Evolutionary conservation across 2,329 filamentous ascomycete genomes (phyloP).

Genomic region (Drechslera avenae): DNA sequence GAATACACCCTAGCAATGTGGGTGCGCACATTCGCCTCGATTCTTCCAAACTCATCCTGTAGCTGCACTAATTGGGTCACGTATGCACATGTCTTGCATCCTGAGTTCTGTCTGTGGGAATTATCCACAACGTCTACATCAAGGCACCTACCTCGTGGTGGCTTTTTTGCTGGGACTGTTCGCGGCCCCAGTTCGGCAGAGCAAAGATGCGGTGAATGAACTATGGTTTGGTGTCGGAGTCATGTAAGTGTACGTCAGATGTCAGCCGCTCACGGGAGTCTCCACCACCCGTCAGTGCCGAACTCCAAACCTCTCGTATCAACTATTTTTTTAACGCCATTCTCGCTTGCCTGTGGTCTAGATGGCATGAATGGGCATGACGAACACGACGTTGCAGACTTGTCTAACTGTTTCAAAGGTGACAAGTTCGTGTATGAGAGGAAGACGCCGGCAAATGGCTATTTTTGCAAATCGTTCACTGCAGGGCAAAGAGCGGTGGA

Average conservation of each 20-base stretch:
- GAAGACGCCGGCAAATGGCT: background rate
- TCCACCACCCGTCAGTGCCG: slow-evolving; percentile 4
- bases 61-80: background rate
- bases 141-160: background rate
- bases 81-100: background rate
- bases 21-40: background rate
- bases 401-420: background rate
- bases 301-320: slow-evolving; percentile 1
- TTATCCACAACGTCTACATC: background rate
- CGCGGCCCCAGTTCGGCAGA: slow-evolving; percentile 8
- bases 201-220: slow-evolving; percentile 16
- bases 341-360: slow-evolving; percentile 4
- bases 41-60: background rate
- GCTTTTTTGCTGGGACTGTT: background rate
- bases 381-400: background rate
- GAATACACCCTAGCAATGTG: slow-evolving; percentile 2
- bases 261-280: slow-evolving; percentile 6
- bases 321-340: background rate
- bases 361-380: background rate
- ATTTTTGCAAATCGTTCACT: slow-evolving; percentile 4
- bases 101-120: background rate
- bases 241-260: slow-evolving; percentile 7
- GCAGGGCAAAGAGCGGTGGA: slow-evolving; percentile 11
- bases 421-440: background rate
- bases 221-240: slow-evolving; percentile 10